Percentiles rank a stretch among this genome's conserved stretches.
Conservation (phyloP, 2,329 filamentous ascomycete species). For the Trichoderma sp. region DNA sequence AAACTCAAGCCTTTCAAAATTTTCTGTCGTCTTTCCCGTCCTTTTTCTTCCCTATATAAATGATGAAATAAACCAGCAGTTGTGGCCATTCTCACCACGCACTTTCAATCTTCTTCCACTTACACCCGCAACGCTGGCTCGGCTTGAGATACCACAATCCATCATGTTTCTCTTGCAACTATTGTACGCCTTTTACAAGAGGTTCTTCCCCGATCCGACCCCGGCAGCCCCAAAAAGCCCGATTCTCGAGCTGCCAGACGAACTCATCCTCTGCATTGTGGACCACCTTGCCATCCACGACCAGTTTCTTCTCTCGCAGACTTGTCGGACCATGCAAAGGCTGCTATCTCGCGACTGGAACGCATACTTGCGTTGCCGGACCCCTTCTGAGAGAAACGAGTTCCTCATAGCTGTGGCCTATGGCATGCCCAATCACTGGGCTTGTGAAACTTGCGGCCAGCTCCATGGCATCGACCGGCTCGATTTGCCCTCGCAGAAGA, state of each 20-base stretch:
- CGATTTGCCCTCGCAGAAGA: not conserved
- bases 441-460: not conserved
- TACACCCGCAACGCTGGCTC: not conserved
- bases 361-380: not conserved
- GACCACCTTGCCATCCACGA: not conserved
- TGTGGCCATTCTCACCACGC: not conserved
- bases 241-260: not conserved
- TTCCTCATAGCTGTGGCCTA: not conserved
- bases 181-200: not conserved
- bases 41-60: not conserved
- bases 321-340: not conserved
- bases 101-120: not conserved
- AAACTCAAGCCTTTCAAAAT: not conserved
- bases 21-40: not conserved
- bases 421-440: not conserved
- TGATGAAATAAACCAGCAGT: not conserved
- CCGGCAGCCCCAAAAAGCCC: not conserved
- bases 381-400: not conserved
- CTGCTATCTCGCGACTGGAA: not conserved
- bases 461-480: not conserved
- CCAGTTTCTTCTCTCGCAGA: not conserved
- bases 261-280: not conserved
- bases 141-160: not conserved
- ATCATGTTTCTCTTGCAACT: not conserved
- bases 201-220: not conserved